Evolutionary conservation across 2,329 filamentous ascomycete genomes (phyloP), one percentile per base, ranked within the genome.

Genomic region (Aspergillus sp.): DNA sequence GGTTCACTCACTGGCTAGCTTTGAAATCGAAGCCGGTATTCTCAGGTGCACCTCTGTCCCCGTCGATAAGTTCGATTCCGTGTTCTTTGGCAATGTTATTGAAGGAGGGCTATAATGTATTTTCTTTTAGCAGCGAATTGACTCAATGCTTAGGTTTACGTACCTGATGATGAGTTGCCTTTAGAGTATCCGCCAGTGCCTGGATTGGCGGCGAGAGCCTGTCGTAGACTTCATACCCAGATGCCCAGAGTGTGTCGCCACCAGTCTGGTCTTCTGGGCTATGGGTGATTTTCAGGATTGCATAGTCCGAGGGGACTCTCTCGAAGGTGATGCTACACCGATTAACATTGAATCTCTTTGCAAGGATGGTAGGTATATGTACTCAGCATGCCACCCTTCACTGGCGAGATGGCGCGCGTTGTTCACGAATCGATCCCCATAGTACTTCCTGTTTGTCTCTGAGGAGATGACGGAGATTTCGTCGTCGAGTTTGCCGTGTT

Each of bases 161-260:
- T 36, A 36, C 34, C 48, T 38, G 55, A n/a, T 52, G 13, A 34
- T 56, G 48, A 11, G 41, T 38, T 7, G 52, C 48, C 1, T 52
- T 55, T 11, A 59, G 39, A 4, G 43, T 44, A 18, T 59, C 57
- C 1, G 48, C 53, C 4, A 59, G n/a, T 2, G 32, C 38, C 38
- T 56, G 43, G 17, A 36, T 48, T 1, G 57, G 42, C 8, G 48
- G 53, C 9, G 57, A 59, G 5, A 59, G 48, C 15, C 53, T 48
- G 32, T 59, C 53, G 32, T 56, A 59, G 17, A 44, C 48, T 34
- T 53, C 57, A 24, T 59, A 59, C 13, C 57, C 48, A 11, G 57
- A 59, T 12, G 57, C 53, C 48, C 43, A 59, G 9, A 59, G 48
- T 2, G 57, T 59, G 8, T 59, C 53, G 4, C 55, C 55, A 1